Evolutionary conservation across 305 asterid genomes (phyloP).

Genomic region (Rubia occidens): DNA sequence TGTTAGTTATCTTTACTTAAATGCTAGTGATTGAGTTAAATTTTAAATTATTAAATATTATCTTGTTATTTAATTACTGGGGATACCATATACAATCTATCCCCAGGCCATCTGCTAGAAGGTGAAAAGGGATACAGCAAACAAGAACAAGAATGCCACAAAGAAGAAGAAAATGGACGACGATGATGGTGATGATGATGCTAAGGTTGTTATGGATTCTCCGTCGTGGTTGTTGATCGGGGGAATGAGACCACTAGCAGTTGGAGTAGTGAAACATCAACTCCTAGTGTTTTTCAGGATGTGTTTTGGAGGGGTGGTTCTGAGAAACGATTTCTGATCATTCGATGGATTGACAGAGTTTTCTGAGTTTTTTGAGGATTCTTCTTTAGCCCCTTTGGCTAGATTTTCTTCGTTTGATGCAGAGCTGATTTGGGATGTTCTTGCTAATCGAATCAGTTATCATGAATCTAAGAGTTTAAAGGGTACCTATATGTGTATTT

Average conservation of each 20-base stretch:
- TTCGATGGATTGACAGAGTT: constrained; percentile 24
- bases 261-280: constrained; percentile 23
- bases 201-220: not conserved
- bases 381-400: constrained; percentile 47
- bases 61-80: no score
- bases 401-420: constrained; percentile 78
- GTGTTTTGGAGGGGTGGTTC: constrained; percentile 35
- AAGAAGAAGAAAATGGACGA: constrained; percentile 12
- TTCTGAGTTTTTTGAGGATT: constrained; percentile 37
- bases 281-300: constrained; percentile 36
- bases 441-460: constrained; percentile 31
- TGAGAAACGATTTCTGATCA: constrained; percentile 29
- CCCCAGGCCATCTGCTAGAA: constrained; percentile 67
- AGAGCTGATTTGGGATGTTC: constrained; percentile 77
- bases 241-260: constrained; percentile 16
- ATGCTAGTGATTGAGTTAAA: no score
- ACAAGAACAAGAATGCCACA: constrained; percentile 22
- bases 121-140: constrained; percentile 45
- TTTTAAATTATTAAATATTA: no score
- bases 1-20: no score
- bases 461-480: not conserved
- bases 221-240: not conserved
- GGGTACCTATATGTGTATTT: not conserved
- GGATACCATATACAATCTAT: constrained; percentile 65
- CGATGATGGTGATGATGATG: not conserved